Conservation (phyloP, 164 flowering plant genomes). For the Vitis cinerea region DNA sequence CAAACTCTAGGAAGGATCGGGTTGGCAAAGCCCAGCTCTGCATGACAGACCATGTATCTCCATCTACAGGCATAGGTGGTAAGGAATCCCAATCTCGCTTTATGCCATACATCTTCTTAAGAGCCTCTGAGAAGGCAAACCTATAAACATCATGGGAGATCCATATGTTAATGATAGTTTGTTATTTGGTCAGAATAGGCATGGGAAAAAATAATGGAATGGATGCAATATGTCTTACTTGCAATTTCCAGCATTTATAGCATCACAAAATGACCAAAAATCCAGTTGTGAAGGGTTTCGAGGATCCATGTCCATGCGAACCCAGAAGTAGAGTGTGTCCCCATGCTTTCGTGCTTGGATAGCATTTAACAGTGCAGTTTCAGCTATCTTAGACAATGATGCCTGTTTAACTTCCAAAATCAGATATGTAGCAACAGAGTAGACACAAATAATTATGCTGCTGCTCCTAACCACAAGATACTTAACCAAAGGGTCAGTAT, state of each 20-base stretch:
- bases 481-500: no score
- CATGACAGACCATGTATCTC: slow-evolving; percentile 90
- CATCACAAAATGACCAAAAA: slow-evolving; percentile 97
- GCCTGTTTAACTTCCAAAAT: slow-evolving; percentile 39
- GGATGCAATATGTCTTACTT: slow-evolving; percentile 42
- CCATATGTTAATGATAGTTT: neutral
- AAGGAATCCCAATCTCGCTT: slow-evolving; percentile 48
- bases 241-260: slow-evolving; percentile 97
- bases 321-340: slow-evolving; percentile 96
- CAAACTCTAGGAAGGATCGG: slow-evolving; percentile 85
- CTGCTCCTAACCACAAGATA: no score
- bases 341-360: slow-evolving; percentile 68
- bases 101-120: slow-evolving; percentile 78
- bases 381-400: slow-evolving; percentile 68
- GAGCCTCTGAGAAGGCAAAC: slow-evolving; percentile 72
- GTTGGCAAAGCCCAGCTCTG: slow-evolving; percentile 94
- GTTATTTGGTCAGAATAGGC: no score
- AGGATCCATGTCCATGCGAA: slow-evolving; percentile 75
- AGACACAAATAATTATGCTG: no score
- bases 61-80: slow-evolving; percentile 91
- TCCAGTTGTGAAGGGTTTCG: slow-evolving; percentile 63
- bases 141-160: slow-evolving; percentile 27
- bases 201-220: neutral
- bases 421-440: slow-evolving; percentile 1
- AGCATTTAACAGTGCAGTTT: slow-evolving; percentile 58